Evolutionary conservation across 345 rosid species (phyloP), one percentile per base, ranked within the genome.

Genomic region (Clarkia xantiana): DNA sequence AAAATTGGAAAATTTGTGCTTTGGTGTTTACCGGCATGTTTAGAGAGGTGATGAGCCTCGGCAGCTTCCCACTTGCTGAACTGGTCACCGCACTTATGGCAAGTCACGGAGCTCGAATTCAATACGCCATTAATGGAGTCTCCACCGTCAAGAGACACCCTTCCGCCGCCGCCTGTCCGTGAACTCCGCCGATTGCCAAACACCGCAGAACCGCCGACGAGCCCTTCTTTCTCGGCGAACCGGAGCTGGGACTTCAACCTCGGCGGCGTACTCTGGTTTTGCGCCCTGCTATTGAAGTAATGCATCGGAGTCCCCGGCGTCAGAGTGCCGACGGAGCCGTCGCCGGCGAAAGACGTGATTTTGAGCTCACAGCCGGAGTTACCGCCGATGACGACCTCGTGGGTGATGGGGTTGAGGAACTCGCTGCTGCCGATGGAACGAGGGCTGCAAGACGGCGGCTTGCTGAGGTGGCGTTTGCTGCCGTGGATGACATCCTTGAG

Each of bases 341-440:
- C 59, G 34, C 80, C 88, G 64, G 81, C 80, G 61, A 75, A 76
- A 16, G 94, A 90, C 58, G 84, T 83, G 71, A 91, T 91, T 67
- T 86, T 91, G 34, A 91, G 93, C 84, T 86, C 96, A 58, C 98
- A 91, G 53, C 81, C 76, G 25, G 98, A 79, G 79, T 80, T 83
- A 51, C 93, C 82, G 34, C 93, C 80, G 40, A 91, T 78, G 17
- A 91, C 76, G 23, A 91, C 96, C 59, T 91, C 98, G 61, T 91
- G 98, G 61, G 94, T 79, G 22, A 91, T 80, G 45, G 96, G 98
- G 80, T 91, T 91, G 5, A 86, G 84, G 59, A 91, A 86, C 82
- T 91, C 98, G 68, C 86, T 91, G 75, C 98, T 91, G 19, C 98
- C 98, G 15, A 91, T 86, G 52, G 98, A 91, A 57, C 98, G 81